Evolutionary conservation across 805 yeast genomes (phyloP), one percentile per base, ranked within the genome.

Genomic region (Lipomyces mesembrius): DNA sequence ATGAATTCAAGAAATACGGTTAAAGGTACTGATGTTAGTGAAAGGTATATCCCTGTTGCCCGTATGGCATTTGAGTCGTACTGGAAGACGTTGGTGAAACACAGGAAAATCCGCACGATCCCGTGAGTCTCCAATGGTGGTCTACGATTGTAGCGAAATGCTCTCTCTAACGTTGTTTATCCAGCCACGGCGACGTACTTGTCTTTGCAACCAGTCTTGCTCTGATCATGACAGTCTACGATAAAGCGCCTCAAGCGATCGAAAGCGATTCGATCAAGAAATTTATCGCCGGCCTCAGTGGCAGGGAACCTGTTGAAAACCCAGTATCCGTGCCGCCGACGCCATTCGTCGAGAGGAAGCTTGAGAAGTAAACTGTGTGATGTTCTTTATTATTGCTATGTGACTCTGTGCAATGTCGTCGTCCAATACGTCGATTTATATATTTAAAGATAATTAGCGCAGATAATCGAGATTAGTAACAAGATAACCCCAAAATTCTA

Each of bases 21-120:
- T 17, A 57, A n/a, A 14, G 57, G 56, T 25, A 20, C 35, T 17
- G 32, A 32, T 12, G 39, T 7, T 53, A 22, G 5, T n/a, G 43
- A 34, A 17, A 62, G 65, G 4, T 62, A 56, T 56, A 61, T 68
- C 34, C 35, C 68, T 3, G 39, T 60, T 17, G 71, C 76, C 27
- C 69, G 83, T 20, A 70, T 78, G 70, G 82, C 82, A 2, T 61
- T 77, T 29, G 67, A 77, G 62, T 74, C 81, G 14, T 77, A 78
- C 71, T 79, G 79, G 79, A 73, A 75, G 60, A 63, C 69, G 35
- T 64, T 79, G 37, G 73, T 72, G 22, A 74, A 73, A 63, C 71
- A 73, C 52, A 61, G 69, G 35, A 66, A 66, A 22, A 74, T 75
- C 35, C 63, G 65, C 56, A 75, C 79, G 8, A 53, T 77, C 37